phyloP scores from a whole-genome alignment of 176 grass and related monocot genomes.

The Leersia perrieri region DNA sequence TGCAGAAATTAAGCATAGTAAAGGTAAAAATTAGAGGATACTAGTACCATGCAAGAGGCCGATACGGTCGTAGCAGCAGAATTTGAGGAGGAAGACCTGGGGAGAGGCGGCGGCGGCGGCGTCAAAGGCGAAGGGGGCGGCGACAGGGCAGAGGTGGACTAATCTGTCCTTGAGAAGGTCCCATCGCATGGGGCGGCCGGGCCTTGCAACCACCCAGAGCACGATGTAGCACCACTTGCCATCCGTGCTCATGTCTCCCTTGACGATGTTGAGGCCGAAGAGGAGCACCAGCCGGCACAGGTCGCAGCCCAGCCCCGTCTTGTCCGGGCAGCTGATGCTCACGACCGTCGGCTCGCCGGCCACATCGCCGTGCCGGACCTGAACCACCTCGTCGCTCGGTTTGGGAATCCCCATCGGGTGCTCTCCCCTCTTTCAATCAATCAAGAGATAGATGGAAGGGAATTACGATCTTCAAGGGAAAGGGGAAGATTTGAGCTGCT shows the following conservation, averaged over 20 bases:
- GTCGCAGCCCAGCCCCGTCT: conserved; percentile 86
- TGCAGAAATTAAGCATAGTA: no score
- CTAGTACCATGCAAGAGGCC: conserved; percentile 65
- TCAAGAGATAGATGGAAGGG: no score
- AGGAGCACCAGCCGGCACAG: conserved; percentile 86
- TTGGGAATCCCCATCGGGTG: conserved; percentile 51
- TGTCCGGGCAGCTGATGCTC: conserved; percentile 79
- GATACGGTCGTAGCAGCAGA: conserved; percentile 79
- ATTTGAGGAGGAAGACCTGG: conserved; percentile 77
- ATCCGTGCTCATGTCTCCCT: conserved; percentile 89
- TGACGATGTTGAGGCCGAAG: conserved; percentile 80
- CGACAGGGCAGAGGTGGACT: conserved; percentile 44
- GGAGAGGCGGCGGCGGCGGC: not conserved
- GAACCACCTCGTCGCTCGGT: conserved; percentile 71
- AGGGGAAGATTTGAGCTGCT: no score
- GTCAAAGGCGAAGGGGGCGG: conserved; percentile 33
- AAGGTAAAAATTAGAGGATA: no score
- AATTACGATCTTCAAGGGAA: no score
- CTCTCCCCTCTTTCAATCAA: no score
- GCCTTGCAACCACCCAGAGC: conserved; percentile 53
- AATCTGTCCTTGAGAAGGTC: conserved; percentile 59
- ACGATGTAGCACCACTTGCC: conserved; percentile 87
- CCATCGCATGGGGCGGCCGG: conserved; percentile 40
- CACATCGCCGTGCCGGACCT: conserved; percentile 51
- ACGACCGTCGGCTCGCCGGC: conserved; percentile 62